Evolutionary conservation across 2,329 filamentous ascomycete species (phyloP), one percentile per base, ranked within the genome.

Genomic region (Trichoderma simmonsii): DNA sequence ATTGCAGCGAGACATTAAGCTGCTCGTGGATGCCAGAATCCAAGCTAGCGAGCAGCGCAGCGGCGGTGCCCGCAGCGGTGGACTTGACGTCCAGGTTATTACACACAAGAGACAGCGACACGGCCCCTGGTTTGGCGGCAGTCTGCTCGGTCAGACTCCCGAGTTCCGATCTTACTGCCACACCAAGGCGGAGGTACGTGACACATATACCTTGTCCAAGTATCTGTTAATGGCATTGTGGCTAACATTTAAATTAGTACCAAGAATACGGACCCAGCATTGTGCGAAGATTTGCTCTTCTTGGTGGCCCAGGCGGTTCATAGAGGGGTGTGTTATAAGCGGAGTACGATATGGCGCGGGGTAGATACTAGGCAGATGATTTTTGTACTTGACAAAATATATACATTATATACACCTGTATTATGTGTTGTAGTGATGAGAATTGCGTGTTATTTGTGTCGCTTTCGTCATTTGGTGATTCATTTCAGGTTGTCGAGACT

Each of bases 101-200:
- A 93, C 94, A 61, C 96, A 99, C 87, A 98, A 97, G 88, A 89
- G 96, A 81, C 96, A 99, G 88, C 88, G 95, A 80, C 95, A 99
- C 81, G 96, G 96, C 21, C 96, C 96, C 36, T 99, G 96, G 96
- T 99, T 99, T 81, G 96, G 96, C 82, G 96, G 96, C 77, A 97
- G 94, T 84, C 87, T 99, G 83, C 86, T 99, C 73, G 97, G 95
- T 70, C 95, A 98, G 86, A 99, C 96, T 7, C 95, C 97, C 5
- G 97, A 99, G 83, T 99, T 99, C 88, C 90, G 94, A 81, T 98
- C 94, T 80, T 99, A 98, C 85, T 99, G 96, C 86, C 97, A 99
- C 84, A 99, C 93, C 71, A 96, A 96, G 86, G 90, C 90, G 34
- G 89, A 91, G 86, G 88, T 90, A 79, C 77, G 86, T 78, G 28